phyloP scores from a whole-genome alignment of 2,329 filamentous ascomycete genomes.

The Fusarium luffae region DNA sequence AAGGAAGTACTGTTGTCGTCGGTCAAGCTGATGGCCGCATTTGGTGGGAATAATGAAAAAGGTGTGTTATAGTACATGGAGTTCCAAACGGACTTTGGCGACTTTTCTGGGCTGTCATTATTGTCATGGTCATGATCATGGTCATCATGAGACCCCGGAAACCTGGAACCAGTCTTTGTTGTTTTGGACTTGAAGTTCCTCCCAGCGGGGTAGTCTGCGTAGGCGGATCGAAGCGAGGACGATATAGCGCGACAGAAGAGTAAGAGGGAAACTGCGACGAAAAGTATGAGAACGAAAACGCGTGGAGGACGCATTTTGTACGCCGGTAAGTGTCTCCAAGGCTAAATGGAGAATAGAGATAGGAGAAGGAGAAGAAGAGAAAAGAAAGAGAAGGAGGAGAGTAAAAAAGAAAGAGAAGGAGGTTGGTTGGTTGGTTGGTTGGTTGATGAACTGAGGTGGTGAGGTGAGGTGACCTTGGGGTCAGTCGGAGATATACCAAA shows the following conservation, averaged over 20 bases:
- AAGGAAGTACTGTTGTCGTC: slow-evolving; percentile 99
- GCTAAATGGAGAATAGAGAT: slow-evolving; percentile 1
- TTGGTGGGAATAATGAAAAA: slow-evolving; percentile 91
- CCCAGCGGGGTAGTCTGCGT: slow-evolving; percentile 46
- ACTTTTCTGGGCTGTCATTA: slow-evolving; percentile 7
- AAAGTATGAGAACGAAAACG: slow-evolving; percentile 65
- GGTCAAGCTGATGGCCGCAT: slow-evolving; percentile 93
- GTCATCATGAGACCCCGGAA: slow-evolving; percentile 23
- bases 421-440: slow-evolving; percentile 7
- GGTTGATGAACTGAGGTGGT: slow-evolving; percentile 39
- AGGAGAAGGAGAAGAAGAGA: neutral
- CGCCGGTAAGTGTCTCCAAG: slow-evolving; percentile 9
- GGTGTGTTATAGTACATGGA: slow-evolving; percentile 79
- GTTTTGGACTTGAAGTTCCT: slow-evolving; percentile 40
- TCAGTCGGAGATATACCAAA: slow-evolving; percentile 41
- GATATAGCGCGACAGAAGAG: slow-evolving; percentile 65
- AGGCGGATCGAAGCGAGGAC: slow-evolving; percentile 49
- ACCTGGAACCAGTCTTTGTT: slow-evolving; percentile 25
- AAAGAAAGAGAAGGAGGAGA: slow-evolving; percentile 11
- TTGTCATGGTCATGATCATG: slow-evolving; percentile 2
- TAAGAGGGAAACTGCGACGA: slow-evolving; percentile 65
- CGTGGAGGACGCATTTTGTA: slow-evolving; percentile 65
- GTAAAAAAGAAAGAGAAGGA: slow-evolving; percentile 12
- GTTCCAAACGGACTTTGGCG: slow-evolving; percentile 48
- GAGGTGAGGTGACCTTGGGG: slow-evolving; percentile 38